Conservation (phyloP, 805 yeast species). For the Metschnikowia rubicola region DNA sequence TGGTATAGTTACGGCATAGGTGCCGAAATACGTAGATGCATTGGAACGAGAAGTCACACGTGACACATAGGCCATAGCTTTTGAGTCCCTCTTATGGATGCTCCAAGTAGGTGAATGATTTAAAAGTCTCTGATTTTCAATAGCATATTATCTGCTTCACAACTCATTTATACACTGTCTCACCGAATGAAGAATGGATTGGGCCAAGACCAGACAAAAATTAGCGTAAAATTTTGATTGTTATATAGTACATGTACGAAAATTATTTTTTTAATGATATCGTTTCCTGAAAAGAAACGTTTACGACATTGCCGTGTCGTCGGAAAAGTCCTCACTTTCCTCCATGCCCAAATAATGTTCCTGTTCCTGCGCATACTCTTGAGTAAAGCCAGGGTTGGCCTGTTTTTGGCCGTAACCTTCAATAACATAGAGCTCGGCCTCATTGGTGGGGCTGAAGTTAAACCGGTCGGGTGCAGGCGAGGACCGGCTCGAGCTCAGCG, state of each 20-base stretch:
- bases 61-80: too few relatives aligned
- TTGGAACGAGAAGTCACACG: too few relatives aligned
- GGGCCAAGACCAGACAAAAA: too few relatives aligned
- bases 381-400: not conserved
- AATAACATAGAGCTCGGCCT: conserved; percentile 37
- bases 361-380: conserved; percentile 29
- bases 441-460: conserved; percentile 34
- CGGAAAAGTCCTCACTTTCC: conserved; percentile 21
- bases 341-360: conserved; percentile 39
- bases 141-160: too few relatives aligned
- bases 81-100: too few relatives aligned
- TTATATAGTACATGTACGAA: not conserved
- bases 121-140: too few relatives aligned
- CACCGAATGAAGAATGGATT: too few relatives aligned
- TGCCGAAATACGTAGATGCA: too few relatives aligned
- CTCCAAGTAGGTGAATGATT: too few relatives aligned
- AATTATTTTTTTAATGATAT: not conserved
- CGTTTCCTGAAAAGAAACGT: not conserved
- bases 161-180: too few relatives aligned
- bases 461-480: conserved; percentile 19
- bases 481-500: conserved; percentile 11
- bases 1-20: not conserved
- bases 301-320: conserved; percentile 11
- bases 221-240: too few relatives aligned
- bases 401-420: conserved; percentile 25